Base-by-base conservation (phyloP, 2,329 filamentous ascomycete species). In the Alternaria brassicicola region DNA sequence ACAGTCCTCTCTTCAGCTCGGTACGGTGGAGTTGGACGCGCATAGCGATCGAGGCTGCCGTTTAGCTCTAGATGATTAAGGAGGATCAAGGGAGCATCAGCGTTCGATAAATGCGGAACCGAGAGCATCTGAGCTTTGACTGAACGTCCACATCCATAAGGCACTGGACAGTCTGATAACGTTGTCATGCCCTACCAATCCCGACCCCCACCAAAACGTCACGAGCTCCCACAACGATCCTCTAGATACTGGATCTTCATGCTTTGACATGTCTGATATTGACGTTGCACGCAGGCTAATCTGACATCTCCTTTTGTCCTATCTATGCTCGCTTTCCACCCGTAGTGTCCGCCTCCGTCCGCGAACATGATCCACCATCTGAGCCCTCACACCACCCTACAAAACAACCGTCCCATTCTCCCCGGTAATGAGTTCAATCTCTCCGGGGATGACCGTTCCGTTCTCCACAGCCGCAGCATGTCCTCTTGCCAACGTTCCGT, bases 401-500 rank as follows among this genome's bases (percentile, higher is more conserved):
- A 52, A 6, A 17, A 61, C 4, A 12, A 69, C 26, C 12, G 65
- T 64, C 1, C 67, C 67, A 36, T 70, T 70, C 4, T 49, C 36
- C 1, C 62, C 58, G 2, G 61, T 62, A 25, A 73, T 68, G 30
- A 75, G 61, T 5, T 51, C 71, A 62, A 60, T 79, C 78, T 90
- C 83, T 0, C 88, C 86, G 1, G 84, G 80, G 15, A 83, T 63
- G 9, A 90, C 63, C 0, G 83, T 86, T 0, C 88, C 88, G 46
- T 88, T 87, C 53, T 80, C 67, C 38, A 89, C 78, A 4, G 88
- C 86, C 10, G 83, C 85, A 4, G 80, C 83, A 71, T 91, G 88
- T 6, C 79, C 83, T 52, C 88, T 78, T 21, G 88, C 88, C 51
- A 90, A 71, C 71, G 84, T 82, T 1, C 86, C 88, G 72, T 90